Conservation (phyloP, 1,139 yeast species). For the Kazachstania sp. region DNA sequence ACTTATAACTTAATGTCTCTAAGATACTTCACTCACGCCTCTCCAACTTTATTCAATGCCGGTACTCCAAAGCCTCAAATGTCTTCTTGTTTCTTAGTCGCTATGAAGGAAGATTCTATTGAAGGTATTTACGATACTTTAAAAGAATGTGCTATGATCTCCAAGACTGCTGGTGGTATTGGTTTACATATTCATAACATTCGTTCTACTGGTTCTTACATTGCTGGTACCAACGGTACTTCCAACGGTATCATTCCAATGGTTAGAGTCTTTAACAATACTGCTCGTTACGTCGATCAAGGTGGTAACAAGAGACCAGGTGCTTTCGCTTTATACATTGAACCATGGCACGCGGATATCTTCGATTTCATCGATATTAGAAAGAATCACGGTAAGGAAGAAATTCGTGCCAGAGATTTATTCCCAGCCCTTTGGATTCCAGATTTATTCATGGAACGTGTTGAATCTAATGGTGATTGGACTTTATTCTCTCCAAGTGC, state of each 20-base stretch:
- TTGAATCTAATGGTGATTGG: constrained; percentile 72
- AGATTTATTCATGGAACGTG: constrained; percentile 83
- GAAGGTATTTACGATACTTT: constrained; percentile 85
- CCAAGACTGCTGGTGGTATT: constrained; percentile 88
- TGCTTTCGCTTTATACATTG: constrained; percentile 80
- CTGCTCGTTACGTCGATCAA: constrained; percentile 89
- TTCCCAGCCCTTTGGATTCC: constrained; percentile 89
- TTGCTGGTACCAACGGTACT: constrained; percentile 84
- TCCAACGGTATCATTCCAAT: constrained; percentile 84
- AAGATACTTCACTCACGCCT: constrained; percentile 79
- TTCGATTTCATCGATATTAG: constrained; percentile 77
- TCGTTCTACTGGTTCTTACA: constrained; percentile 77
- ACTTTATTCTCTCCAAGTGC: constrained; percentile 81
- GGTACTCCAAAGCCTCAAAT: constrained; percentile 83
- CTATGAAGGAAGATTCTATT: constrained; percentile 84
- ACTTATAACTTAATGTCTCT: constrained; percentile 79
- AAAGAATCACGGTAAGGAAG: constrained; percentile 89
- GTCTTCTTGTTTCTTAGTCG: constrained; percentile 83
- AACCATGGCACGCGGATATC: constrained; percentile 88
- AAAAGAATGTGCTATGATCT: constrained; percentile 77
- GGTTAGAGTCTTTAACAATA: constrained; percentile 83
- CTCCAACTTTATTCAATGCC: constrained; percentile 84
- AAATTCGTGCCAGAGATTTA: constrained; percentile 79
- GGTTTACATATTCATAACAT: constrained; percentile 80
- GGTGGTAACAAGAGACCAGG: constrained; percentile 95